These are phyloP conservation scores for Fonsecaea multimorphosa DNA, from an alignment of 2,329 filamentous ascomycete species.

Conservation along the genomic window DNA sequence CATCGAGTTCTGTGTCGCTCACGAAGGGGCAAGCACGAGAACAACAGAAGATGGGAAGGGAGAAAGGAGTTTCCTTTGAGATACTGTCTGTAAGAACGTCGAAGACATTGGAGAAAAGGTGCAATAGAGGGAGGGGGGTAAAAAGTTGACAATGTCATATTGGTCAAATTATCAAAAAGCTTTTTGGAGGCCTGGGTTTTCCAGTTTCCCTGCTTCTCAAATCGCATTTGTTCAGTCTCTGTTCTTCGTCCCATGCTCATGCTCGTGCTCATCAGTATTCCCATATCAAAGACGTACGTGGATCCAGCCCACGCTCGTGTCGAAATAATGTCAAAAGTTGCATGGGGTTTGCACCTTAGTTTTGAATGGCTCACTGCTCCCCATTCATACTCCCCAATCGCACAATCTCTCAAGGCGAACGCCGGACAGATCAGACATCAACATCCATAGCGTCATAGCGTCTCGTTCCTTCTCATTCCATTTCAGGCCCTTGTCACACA, in stretches of 20 bases:
- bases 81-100: too few relatives aligned
- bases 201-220: not conserved
- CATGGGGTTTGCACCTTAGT: not conserved
- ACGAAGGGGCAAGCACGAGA: too few relatives aligned
- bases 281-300: not conserved
- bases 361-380: too few relatives aligned
- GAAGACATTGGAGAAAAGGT: too few relatives aligned
- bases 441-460: not conserved
- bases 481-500: not conserved
- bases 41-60: too few relatives aligned
- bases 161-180: too few relatives aligned
- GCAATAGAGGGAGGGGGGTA: too few relatives aligned
- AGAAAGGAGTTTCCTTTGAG: too few relatives aligned
- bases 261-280: not conserved
- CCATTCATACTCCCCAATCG: not conserved
- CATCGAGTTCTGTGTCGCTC: too few relatives aligned
- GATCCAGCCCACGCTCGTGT: not conserved
- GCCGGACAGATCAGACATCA: not conserved
- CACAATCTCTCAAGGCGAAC: not conserved
- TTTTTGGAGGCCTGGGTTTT: not conserved
- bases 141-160: too few relatives aligned
- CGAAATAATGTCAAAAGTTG: not conserved
- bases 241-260: not conserved
- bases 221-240: not conserved
- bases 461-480: not conserved